These are phyloP conservation scores for Sarocladiaceae sp. DNA, from an alignment of 2,329 filamentous ascomycete genomes.

Conservation along the genomic window DNA sequence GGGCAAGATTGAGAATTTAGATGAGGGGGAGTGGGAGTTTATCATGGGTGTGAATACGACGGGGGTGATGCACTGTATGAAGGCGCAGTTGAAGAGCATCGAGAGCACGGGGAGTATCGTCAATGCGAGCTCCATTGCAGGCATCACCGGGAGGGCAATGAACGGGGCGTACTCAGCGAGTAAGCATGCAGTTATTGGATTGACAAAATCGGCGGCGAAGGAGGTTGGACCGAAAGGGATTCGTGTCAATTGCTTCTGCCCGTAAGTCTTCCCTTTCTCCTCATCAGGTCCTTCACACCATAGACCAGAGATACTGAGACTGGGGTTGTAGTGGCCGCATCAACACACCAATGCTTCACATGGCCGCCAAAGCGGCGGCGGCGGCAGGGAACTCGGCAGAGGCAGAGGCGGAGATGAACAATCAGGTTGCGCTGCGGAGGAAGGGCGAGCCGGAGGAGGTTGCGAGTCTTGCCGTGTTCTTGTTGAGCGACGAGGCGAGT, in stretches of 20 bases:
- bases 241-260: slow-evolving; percentile 22
- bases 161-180: slow-evolving; percentile 23
- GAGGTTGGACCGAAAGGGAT: slow-evolving; percentile 21
- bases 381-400: slow-evolving; percentile 9
- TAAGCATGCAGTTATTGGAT: slow-evolving; percentile 25
- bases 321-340: slow-evolving; percentile 18
- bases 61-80: slow-evolving; percentile 23
- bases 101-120: slow-evolving; percentile 36
- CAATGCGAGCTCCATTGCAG: slow-evolving; percentile 37
- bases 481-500: slow-evolving; percentile 21
- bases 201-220: slow-evolving; percentile 24
- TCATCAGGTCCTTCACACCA: neutral
- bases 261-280: slow-evolving; percentile 16
- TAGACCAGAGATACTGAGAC: slow-evolving; percentile 1
- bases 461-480: slow-evolving; percentile 20
- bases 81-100: slow-evolving; percentile 27
- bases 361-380: slow-evolving; percentile 12
- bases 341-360: slow-evolving; percentile 22
- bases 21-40: slow-evolving; percentile 21
- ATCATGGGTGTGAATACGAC: slow-evolving; percentile 22
- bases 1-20: slow-evolving; percentile 18
- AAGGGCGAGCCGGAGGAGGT: slow-evolving; percentile 20
- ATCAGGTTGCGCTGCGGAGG: slow-evolving; percentile 16
- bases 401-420: slow-evolving; percentile 13
- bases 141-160: slow-evolving; percentile 27